Evolutionary conservation across 371 early-diverging fungal species (phyloP).

Genomic region (Syncephalastrum sp.): DNA sequence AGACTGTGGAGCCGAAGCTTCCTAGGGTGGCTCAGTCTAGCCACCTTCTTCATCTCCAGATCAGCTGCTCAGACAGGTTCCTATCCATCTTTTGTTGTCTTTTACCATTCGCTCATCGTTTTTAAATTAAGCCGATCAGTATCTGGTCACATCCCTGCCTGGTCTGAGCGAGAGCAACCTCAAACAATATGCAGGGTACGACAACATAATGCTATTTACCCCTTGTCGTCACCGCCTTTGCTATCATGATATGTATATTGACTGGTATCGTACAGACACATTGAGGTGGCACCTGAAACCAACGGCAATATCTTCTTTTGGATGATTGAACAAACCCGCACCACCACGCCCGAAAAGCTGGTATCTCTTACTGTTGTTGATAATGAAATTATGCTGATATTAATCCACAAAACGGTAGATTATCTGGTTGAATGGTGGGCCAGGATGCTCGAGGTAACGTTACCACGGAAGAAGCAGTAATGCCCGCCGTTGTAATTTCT

Average conservation of each 20-base stretch:
- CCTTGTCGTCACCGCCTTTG: not conserved
- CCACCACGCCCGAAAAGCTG: slow-evolving; percentile 29
- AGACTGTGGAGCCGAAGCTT: too few relatives aligned
- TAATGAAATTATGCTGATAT: not conserved
- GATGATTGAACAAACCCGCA: slow-evolving; percentile 46
- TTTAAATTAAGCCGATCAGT: too few relatives aligned
- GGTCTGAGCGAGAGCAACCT: too few relatives aligned
- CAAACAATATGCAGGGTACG: too few relatives aligned
- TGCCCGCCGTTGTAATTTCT: too few relatives aligned
- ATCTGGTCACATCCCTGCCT: too few relatives aligned
- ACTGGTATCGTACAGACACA: slow-evolving; percentile 32
- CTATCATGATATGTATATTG: not conserved
- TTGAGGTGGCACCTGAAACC: slow-evolving; percentile 35
- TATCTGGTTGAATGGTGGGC: slow-evolving; percentile 89
- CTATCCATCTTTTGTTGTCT: not conserved
- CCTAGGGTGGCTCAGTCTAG: too few relatives aligned
- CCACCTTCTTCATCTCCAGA: not conserved
- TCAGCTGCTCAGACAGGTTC: not conserved
- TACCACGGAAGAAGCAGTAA: slow-evolving; percentile 5
- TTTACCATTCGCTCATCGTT: too few relatives aligned
- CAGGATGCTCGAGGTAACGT: slow-evolving; percentile 41
- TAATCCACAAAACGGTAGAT: slow-evolving; percentile 42
- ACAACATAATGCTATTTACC: not conserved
- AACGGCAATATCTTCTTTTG: slow-evolving; percentile 57
- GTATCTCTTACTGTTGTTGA: slow-evolving; percentile 17